Evolutionary conservation across 768 basidiomycete species (phyloP).

Genomic region (Chalciporus piperatus): DNA sequence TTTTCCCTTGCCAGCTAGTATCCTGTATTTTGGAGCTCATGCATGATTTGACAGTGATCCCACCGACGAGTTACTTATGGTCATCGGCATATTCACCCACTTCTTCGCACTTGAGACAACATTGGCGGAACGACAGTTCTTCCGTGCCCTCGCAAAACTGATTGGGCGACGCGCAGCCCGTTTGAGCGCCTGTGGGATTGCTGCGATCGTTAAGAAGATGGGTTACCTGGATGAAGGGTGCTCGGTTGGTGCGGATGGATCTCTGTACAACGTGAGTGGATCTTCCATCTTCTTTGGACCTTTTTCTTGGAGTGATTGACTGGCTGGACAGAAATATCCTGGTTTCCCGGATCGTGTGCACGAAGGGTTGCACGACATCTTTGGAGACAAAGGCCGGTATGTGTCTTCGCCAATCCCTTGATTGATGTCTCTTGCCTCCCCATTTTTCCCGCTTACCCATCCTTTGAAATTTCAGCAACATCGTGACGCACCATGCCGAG

Average conservation of each 20-base stretch:
- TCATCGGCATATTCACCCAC: conserved; percentile 95
- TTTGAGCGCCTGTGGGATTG: conserved; percentile 92
- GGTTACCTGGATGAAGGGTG: conserved; percentile 90
- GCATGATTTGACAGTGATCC: conserved; percentile 60
- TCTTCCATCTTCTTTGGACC: not conserved
- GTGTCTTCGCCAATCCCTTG: conserved; percentile 26
- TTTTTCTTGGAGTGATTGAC: not conserved
- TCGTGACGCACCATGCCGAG: conserved; percentile 39
- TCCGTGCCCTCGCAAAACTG: conserved; percentile 88
- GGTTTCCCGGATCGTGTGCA: conserved; percentile 91
- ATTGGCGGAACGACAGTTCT: conserved; percentile 94
- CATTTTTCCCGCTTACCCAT: conserved; percentile 34
- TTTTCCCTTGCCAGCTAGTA: not conserved
- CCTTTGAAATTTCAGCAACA: conserved; percentile 64
- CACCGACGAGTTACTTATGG: conserved; percentile 94
- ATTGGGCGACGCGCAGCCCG: conserved; percentile 89
- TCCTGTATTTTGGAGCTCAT: not conserved
- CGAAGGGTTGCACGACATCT: conserved; percentile 89
- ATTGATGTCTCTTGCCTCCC: not conserved
- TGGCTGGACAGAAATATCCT: conserved; percentile 83
- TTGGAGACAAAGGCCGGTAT: conserved; percentile 92
- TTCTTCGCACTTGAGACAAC: conserved; percentile 98
- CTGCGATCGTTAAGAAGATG: conserved; percentile 94
- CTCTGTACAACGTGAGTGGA: conserved; percentile 81
- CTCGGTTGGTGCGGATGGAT: conserved; percentile 88